Conservation (phyloP, 371 early-diverging fungal genomes). For the Saksenaea oblongispora region DNA sequence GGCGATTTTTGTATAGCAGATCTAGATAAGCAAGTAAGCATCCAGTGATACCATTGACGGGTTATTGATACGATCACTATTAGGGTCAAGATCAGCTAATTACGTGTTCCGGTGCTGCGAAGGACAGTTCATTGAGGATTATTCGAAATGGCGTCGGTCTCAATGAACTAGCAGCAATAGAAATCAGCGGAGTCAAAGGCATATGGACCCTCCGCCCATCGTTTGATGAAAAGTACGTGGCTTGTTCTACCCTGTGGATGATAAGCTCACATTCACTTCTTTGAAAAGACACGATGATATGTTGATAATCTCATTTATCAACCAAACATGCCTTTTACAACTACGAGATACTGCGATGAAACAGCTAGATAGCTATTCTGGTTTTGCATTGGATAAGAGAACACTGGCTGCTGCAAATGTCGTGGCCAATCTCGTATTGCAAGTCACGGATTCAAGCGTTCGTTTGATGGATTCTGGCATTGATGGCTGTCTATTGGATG, state of each 20-base stretch:
- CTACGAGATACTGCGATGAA: conserved; percentile 34
- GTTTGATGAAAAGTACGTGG: conserved; percentile 24
- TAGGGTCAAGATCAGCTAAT: conserved; percentile 75
- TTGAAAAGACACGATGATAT: conserved; percentile 42
- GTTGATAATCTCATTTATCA: conserved; percentile 64
- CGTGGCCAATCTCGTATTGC: conserved; percentile 29
- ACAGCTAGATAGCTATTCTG: conserved; percentile 28
- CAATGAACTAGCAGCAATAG: conserved; percentile 65
- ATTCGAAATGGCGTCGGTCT: conserved; percentile 93
- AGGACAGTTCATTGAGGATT: conserved; percentile 78
- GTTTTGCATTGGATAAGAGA: conserved; percentile 34
- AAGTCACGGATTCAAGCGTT: conserved; percentile 45
- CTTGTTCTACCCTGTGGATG: background rate
- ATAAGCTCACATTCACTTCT: background rate
- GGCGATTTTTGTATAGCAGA: conserved; percentile 85
- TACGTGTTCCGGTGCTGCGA: conserved; percentile 82
- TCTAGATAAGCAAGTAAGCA: conserved; percentile 64
- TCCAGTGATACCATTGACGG: background rate
- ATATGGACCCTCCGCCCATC: conserved; percentile 71
- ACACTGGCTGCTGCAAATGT: conserved; percentile 44
- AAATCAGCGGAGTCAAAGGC: conserved; percentile 70
- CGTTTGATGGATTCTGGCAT: conserved; percentile 31
- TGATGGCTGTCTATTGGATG: conserved; percentile 38
- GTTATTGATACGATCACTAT: background rate
- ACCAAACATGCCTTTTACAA: conserved; percentile 37